A percentile compares a stretch with the other conserved stretches of the same genome.
phyloP scores from a whole-genome alignment of 352 stramenopile genomes.

The Globisporangium canariense region DNA sequence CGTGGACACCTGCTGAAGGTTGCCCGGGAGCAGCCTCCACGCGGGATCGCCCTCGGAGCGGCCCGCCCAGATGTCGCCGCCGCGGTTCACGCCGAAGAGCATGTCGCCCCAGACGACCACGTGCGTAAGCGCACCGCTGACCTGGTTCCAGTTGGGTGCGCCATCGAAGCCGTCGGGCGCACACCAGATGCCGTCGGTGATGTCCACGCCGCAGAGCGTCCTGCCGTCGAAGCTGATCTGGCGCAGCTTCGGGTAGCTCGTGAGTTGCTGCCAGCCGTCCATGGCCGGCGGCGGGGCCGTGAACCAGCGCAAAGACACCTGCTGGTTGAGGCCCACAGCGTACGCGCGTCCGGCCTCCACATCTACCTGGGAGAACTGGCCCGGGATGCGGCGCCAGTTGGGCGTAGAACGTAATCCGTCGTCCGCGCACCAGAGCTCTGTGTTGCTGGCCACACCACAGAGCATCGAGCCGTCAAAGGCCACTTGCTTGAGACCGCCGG shows the following conservation, averaged over 20 bases:
- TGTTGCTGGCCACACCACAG: constrained; percentile 16
- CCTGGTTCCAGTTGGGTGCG: constrained; percentile 20
- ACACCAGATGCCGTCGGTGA: constrained; percentile 15
- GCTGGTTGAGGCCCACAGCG: constrained; percentile 6
- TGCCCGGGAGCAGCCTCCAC: constrained; percentile 17
- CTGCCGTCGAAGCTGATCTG: constrained; percentile 25
- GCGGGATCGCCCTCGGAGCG: constrained; percentile 4
- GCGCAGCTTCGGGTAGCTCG: constrained; percentile 12
- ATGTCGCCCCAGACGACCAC: constrained; percentile 26
- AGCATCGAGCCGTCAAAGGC: constrained; percentile 26
- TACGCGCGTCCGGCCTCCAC: constrained; percentile 21
- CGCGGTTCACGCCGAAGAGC: constrained; percentile 20
- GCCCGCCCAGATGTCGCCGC: constrained; percentile 19
- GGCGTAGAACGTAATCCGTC: constrained; percentile 8
- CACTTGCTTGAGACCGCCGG: constrained; percentile 14
- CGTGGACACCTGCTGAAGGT: constrained; percentile 23
- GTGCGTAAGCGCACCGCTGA: constrained; percentile 20
- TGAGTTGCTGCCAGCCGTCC: constrained; percentile 15
- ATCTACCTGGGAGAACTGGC: constrained; percentile 20
- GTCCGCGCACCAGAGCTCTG: constrained; percentile 20
- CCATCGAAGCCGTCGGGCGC: constrained; percentile 18
- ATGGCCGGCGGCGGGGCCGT: constrained; percentile 9
- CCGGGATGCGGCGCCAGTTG: constrained; percentile 15
- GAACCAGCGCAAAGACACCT: constrained; percentile 17
- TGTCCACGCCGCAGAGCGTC: constrained; percentile 16